Evolutionary conservation across 352 stramenopile species (phyloP), one percentile per base, ranked within the genome.

Genomic region (Phytopythium ostracodes): DNA sequence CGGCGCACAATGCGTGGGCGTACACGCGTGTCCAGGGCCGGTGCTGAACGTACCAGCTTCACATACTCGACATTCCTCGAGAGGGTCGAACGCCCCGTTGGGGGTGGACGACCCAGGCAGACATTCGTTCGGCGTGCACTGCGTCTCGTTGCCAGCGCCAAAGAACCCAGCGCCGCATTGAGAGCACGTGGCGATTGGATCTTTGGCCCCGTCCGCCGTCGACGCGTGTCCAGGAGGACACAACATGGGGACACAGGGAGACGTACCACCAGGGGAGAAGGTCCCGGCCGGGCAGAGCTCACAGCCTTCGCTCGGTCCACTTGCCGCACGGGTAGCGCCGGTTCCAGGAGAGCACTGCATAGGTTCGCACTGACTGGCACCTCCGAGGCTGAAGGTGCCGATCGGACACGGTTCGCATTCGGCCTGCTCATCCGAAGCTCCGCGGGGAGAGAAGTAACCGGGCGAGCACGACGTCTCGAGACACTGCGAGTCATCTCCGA

Each of bases 371-470:
- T 76, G 72, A 2, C 27, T 44, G 5, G 65, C 62, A 17, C 75
- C 72, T 27, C 75, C 75, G 4, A 66, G 66, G 38, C 63, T 75
- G 63, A 65, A 84, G 50, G 69, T 72, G 2, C 73, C 75, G 2
- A 78, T 42, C 2, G 71, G 62, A 49, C 73, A 84, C 33, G 55
- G 47, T 36, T 76, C 66, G 43, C 75, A 84, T 40, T 79, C 63
- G 20, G 54, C 50, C 2, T 54, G 59, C 11, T 52, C 52, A 47
- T 73, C 61, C 20, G 50, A 65, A 0, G 75, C 73, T 14, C 75
- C 75, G 24, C 63, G 64, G n/a, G 73, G 67, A 15, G 73, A 71
- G 66, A 80, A 81, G 29, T 59, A 71, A 6, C 75, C 75, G 18
- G 75, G 44, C 9, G 56, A 44, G 44, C 75, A 84, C 25, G 50